Conservation (phyloP, 176 grass and related monocot species). For the Juncus effusus region DNA sequence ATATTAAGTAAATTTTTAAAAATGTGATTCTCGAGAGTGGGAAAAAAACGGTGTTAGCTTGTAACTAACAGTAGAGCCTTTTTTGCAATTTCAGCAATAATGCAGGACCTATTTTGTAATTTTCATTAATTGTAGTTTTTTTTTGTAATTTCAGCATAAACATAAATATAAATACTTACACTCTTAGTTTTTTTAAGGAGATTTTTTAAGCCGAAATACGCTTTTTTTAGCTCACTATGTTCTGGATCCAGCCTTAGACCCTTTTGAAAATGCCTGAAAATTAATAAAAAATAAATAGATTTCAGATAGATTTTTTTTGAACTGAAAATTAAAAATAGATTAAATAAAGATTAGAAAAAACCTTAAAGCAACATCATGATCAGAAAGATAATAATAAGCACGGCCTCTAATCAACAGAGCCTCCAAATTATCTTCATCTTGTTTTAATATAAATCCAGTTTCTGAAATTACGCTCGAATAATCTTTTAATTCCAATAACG, state of each 20-base stretch:
- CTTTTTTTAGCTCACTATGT: slow-evolving; percentile 89
- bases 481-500: slow-evolving; percentile 66
- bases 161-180: slow-evolving; percentile 39
- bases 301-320: not conserved
- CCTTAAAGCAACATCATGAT: slow-evolving; percentile 94
- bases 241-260: slow-evolving; percentile 89
- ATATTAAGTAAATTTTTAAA: too few species aligned
- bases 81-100: too few species aligned
- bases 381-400: slow-evolving; percentile 97
- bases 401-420: slow-evolving; percentile 74
- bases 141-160: too few species aligned
- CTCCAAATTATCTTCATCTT: slow-evolving; percentile 96
- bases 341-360: slow-evolving; percentile 18
- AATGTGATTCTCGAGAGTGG: too few species aligned
- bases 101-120: too few species aligned
- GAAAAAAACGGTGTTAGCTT: too few species aligned
- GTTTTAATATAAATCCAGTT: slow-evolving; percentile 83
- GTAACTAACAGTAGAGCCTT: too few species aligned
- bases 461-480: slow-evolving; percentile 89
- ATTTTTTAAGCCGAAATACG: slow-evolving; percentile 93
- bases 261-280: slow-evolving; percentile 87
- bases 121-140: not conserved
- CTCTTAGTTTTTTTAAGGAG: slow-evolving; percentile 94
- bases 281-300: not conserved
- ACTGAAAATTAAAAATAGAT: not conserved